phyloP scores from a whole-genome alignment of 139 green algal species.

The Coccomyxa sp. region DNA sequence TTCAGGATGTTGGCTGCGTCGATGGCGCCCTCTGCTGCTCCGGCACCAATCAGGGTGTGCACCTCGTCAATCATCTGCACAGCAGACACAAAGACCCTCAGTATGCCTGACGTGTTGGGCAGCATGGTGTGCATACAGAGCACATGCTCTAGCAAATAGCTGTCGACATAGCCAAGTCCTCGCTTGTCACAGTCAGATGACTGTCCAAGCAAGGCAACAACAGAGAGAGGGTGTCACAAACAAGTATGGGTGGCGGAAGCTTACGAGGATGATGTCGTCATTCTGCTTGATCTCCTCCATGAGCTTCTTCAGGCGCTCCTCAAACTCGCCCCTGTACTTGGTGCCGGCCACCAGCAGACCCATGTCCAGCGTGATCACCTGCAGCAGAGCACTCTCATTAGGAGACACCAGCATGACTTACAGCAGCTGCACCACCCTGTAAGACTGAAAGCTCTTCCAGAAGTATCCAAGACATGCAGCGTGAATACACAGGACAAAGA shows the following conservation, averaged over 20 bases:
- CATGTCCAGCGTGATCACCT: constrained; percentile 99
- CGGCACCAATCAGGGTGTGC: constrained; percentile 98
- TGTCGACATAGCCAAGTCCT: no score
- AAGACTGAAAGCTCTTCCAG: background rate
- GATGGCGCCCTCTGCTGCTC: constrained; percentile 97
- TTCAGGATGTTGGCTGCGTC: constrained; percentile 99
- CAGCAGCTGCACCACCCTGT: background rate
- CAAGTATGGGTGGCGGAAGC: constrained; percentile 1
- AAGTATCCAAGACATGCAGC: no score
- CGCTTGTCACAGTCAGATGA: background rate
- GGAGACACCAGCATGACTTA: background rate
- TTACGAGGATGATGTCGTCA: constrained; percentile 96
- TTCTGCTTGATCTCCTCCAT: constrained; percentile 99
- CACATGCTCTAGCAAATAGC: no score
- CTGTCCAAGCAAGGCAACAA: background rate
- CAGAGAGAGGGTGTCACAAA: no score
- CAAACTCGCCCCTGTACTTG: constrained; percentile 99
- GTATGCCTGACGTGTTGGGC: background rate
- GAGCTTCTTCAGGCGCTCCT: constrained; percentile 99
- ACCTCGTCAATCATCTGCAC: constrained; percentile 68
- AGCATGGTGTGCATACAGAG: no score
- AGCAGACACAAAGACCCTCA: background rate
- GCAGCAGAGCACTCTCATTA: constrained; percentile 1
- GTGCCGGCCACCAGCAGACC: constrained; percentile 97
- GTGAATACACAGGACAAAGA: no score